These are phyloP conservation scores for Brachypodium distachyon DNA, from an alignment of 202 grass and related monocot species.

Conservation along the genomic window DNA sequence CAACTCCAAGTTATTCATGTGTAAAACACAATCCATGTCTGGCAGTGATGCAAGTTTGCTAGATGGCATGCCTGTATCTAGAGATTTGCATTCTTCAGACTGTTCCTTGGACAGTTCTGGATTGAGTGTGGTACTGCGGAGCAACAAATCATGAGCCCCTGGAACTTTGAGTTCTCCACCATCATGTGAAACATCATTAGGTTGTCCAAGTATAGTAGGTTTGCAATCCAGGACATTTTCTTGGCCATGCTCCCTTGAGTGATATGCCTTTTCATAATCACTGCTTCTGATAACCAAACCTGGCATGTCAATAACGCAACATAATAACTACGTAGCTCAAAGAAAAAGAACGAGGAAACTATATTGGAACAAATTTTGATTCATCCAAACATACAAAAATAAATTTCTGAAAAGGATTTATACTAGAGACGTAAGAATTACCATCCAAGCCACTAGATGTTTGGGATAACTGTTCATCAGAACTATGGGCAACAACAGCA, in stretches of 20 bases:
- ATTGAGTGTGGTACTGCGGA: neutral
- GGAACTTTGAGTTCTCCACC: constrained; percentile 22
- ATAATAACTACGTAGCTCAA: constrained; percentile 17
- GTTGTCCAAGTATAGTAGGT: constrained; percentile 17
- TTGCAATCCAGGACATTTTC: constrained; percentile 24
- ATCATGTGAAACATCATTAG: constrained; percentile 38
- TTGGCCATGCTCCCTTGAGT: constrained; percentile 24
- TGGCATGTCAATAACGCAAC: constrained; percentile 37
- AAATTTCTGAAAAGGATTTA: constrained; percentile 23
- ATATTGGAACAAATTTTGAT: neutral
- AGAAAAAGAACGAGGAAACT: neutral
- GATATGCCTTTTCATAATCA: constrained; percentile 21
- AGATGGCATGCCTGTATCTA: constrained; percentile 2
- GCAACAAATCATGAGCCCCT: constrained; percentile 34
- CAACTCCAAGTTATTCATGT: constrained; percentile 7
- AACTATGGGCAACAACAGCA: constrained; percentile 1
- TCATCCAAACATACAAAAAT: constrained; percentile 2
- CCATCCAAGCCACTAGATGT: constrained; percentile 40
- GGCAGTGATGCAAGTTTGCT: constrained; percentile 11
- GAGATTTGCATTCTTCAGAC: constrained; percentile 11
- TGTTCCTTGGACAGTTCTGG: constrained; percentile 14
- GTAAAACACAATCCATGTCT: constrained; percentile 18
- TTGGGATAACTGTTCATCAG: constrained; percentile 33
- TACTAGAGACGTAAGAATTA: constrained; percentile 38
- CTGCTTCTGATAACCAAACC: constrained; percentile 27